Conservation (phyloP, 2,329 filamentous ascomycete genomes). For the Calonectria pseudoreteaudii region DNA sequence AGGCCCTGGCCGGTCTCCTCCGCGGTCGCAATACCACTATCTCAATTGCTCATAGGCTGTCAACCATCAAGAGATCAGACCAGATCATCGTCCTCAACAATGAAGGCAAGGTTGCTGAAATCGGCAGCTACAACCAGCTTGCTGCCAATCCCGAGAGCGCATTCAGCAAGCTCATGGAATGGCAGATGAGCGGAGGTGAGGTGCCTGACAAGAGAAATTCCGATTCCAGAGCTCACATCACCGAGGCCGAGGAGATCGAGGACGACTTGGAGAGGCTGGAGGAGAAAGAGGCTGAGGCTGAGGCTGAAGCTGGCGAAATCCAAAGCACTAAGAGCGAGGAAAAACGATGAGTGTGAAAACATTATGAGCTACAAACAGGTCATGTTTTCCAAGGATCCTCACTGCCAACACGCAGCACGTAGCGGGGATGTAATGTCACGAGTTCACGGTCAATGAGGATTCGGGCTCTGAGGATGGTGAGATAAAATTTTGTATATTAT, state of each 20-base stretch:
- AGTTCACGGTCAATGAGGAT: constrained; percentile 9
- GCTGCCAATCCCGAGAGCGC: constrained; percentile 80
- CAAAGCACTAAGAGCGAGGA: constrained; percentile 29
- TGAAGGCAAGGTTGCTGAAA: constrained; percentile 91
- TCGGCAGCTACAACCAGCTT: constrained; percentile 84
- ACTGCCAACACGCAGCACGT: constrained; percentile 1
- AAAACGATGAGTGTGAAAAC: constrained; percentile 34
- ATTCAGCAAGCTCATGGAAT: constrained; percentile 97
- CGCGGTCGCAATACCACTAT: constrained; percentile 94
- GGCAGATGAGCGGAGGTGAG: constrained; percentile 94
- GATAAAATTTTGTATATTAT: constrained; percentile 45
- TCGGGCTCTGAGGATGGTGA: constrained; percentile 25
- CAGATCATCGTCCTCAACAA: constrained; percentile 90
- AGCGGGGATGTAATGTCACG: constrained; percentile 34
- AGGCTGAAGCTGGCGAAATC: constrained; percentile 38
- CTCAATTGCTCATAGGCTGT: constrained; percentile 94
- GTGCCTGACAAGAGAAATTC: constrained; percentile 54
- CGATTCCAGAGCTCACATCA: constrained; percentile 55
- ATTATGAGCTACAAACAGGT: constrained; percentile 11
- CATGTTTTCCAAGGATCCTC: neutral
- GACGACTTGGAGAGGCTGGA: constrained; percentile 58
- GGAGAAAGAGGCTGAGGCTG: constrained; percentile 47
- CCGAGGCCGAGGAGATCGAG: constrained; percentile 65
- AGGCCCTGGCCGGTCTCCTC: constrained; percentile 84
- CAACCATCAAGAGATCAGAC: constrained; percentile 96